phyloP scores from a whole-genome alignment of 345 rosid genomes.

The Mangifera indica region DNA sequence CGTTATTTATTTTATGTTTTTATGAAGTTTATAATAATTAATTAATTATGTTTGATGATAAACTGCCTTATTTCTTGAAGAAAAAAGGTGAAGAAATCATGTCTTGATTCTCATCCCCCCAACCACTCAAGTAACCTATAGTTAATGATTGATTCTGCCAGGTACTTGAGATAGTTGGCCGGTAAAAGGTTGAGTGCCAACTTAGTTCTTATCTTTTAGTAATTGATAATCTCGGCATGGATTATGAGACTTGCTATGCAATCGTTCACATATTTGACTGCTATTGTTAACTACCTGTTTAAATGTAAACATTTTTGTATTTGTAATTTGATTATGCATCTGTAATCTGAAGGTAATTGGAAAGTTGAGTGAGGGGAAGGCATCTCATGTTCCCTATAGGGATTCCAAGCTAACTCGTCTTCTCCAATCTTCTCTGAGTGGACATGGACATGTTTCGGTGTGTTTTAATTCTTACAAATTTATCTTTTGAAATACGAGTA shows the following conservation, averaged over 20 bases:
- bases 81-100: not conserved
- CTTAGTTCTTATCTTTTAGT: not conserved
- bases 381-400: constrained; percentile 97
- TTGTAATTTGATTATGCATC: constrained; percentile 19
- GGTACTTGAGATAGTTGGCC: not conserved
- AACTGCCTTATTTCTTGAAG: not conserved
- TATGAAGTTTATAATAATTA: constrained; percentile 10
- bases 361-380: constrained; percentile 96
- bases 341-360: constrained; percentile 81
- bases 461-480: constrained; percentile 29
- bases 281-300: not conserved
- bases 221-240: not conserved
- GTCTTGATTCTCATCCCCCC: not conserved
- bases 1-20: constrained; percentile 23
- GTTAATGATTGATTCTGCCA: constrained; percentile 1
- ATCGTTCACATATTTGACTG: not conserved
- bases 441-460: constrained; percentile 99
- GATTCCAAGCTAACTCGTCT: constrained; percentile 99
- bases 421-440: constrained; percentile 93
- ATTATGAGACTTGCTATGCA: not conserved
- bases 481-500: no score
- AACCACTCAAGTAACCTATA: not conserved
- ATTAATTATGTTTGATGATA: not conserved
- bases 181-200: constrained; percentile 4
- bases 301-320: constrained; percentile 7